phyloP scores from a whole-genome alignment of 371 early-diverging fungal genomes.

The Lichtheimia corymbifera region DNA sequence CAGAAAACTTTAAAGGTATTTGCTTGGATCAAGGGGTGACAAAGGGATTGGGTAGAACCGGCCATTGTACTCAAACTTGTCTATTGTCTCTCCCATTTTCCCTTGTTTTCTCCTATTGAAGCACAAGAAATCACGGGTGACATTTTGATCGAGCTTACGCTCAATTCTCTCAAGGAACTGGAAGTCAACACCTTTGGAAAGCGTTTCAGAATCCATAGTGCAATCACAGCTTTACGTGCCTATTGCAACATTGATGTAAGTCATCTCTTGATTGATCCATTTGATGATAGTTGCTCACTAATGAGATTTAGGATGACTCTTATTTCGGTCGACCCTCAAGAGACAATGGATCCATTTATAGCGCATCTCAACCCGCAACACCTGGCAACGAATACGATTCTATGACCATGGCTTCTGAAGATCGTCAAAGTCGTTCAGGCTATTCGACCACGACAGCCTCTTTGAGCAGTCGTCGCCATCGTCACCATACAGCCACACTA shows the following conservation, averaged over 20 bases:
- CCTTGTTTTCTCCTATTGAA: constrained; percentile 14
- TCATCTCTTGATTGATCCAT: neutral
- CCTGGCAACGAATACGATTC: constrained; percentile 1
- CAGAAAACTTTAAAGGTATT: constrained; percentile 54
- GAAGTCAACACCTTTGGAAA: constrained; percentile 61
- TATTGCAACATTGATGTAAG: constrained; percentile 10
- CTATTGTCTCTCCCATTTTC: no score
- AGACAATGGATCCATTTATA: no score
- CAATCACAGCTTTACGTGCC: constrained; percentile 46
- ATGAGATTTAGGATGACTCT: neutral
- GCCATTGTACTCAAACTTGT: neutral
- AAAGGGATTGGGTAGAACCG: neutral
- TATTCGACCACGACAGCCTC: neutral
- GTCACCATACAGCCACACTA: neutral
- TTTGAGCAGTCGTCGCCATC: no score
- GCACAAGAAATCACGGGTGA: constrained; percentile 66
- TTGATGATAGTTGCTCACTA: neutral
- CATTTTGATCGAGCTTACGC: constrained; percentile 53
- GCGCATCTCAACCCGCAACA: no score
- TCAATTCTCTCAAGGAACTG: constrained; percentile 61
- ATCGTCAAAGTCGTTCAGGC: neutral
- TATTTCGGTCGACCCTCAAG: no score
- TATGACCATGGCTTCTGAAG: neutral
- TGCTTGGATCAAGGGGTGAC: neutral
- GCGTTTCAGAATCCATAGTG: constrained; percentile 60